These are phyloP conservation scores for Parathielavia hyrcaniae DNA, from an alignment of 495 filamentous ascomycete species.

Conservation along the genomic window DNA sequence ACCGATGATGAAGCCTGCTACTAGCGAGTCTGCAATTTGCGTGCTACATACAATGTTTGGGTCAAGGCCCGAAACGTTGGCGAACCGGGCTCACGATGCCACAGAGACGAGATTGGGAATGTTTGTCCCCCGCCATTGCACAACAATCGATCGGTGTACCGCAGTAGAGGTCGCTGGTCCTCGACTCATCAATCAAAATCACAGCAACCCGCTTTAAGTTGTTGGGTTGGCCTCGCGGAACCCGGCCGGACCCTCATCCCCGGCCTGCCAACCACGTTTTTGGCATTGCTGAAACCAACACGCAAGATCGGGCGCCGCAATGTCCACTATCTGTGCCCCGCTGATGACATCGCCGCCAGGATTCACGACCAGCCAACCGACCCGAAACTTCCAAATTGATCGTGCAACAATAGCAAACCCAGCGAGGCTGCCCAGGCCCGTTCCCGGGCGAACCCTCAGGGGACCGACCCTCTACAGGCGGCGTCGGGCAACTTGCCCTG, in stretches of 20 bases:
- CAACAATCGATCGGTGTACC: background rate
- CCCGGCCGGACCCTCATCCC: too few species aligned
- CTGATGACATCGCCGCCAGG: constrained; percentile 5
- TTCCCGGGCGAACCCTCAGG: constrained; percentile 5
- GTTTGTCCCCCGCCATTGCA: too few species aligned
- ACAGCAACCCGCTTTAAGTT: background rate
- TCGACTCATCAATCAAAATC: background rate
- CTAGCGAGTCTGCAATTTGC: background rate
- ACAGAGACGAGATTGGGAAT: too few species aligned
- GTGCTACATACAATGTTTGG: background rate
- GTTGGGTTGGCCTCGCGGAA: background rate
- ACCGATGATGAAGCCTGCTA: background rate
- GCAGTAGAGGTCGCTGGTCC: background rate
- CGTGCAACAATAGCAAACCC: background rate
- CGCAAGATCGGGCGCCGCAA: background rate
- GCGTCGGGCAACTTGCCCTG: constrained; percentile 14
- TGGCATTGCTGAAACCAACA: constrained; percentile 15
- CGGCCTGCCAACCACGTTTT: background rate
- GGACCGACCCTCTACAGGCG: constrained; percentile 2
- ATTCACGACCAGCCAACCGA: constrained; percentile 1
- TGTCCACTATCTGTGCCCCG: background rate
- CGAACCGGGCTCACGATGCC: too few species aligned
- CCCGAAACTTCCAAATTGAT: constrained; percentile 12
- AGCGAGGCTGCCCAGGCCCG: background rate
- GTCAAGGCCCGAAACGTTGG: background rate